These are phyloP conservation scores for Paecilomyces variotii DNA, from an alignment of 2,329 filamentous ascomycete genomes.

Conservation along the genomic window DNA sequence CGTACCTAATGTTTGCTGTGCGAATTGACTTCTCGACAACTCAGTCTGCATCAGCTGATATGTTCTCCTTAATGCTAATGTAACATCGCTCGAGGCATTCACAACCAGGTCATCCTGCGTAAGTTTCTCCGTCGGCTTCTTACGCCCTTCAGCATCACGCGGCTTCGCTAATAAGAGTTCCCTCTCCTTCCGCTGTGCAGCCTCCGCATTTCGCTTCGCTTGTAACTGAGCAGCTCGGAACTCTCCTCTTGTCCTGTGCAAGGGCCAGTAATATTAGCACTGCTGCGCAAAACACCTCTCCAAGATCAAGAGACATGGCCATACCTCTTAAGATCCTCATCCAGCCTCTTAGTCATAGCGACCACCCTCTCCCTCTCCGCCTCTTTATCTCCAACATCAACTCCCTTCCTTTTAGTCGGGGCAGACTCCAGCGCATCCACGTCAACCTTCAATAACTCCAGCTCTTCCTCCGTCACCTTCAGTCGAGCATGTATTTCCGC, in stretches of 20 bases:
- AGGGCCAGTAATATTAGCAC: neutral
- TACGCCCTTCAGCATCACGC: slow-evolving; percentile 17
- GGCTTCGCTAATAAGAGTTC: slow-evolving; percentile 61
- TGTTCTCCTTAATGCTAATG: slow-evolving; percentile 71
- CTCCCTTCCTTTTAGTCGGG: slow-evolving; percentile 23
- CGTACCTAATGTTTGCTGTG: slow-evolving; percentile 67
- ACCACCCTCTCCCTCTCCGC: slow-evolving; percentile 58
- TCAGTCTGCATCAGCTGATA: slow-evolving; percentile 81
- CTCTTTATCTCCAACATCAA: slow-evolving; percentile 46
- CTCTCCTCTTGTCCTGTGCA: slow-evolving; percentile 48
- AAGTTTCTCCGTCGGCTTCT: slow-evolving; percentile 40
- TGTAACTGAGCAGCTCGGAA: slow-evolving; percentile 77
- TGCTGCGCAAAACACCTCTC: neutral
- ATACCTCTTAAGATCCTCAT: slow-evolving; percentile 64
- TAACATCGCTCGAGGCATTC: slow-evolving; percentile 74
- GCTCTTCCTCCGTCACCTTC: slow-evolving; percentile 71
- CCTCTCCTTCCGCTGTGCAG: slow-evolving; percentile 67
- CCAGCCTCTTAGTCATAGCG: slow-evolving; percentile 59
- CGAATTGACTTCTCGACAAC: slow-evolving; percentile 78
- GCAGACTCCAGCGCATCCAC: slow-evolving; percentile 57
- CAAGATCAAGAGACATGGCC: slow-evolving; percentile 8
- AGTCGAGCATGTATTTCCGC: slow-evolving; percentile 72
- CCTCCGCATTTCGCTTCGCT: slow-evolving; percentile 66
- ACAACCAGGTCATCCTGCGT: slow-evolving; percentile 66
- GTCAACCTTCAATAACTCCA: slow-evolving; percentile 73